phyloP scores from a whole-genome alignment of 768 basidiomycete genomes.

The Tulasnella sp. region DNA sequence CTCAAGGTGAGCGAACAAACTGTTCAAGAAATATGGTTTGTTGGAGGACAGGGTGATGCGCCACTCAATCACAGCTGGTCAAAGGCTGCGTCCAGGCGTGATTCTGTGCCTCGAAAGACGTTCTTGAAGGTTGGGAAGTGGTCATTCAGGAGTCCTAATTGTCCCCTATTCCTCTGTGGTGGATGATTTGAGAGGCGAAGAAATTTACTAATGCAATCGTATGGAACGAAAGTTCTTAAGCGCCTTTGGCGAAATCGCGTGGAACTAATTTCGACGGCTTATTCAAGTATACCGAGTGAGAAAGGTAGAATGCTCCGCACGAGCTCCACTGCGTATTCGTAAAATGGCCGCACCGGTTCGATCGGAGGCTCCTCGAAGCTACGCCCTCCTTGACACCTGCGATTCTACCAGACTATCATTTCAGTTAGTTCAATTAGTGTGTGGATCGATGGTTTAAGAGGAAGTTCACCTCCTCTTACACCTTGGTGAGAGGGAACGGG shows the following conservation, averaged over 20 bases:
- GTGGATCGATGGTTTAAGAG: not conserved
- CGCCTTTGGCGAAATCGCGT: not conserved
- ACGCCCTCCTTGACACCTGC: not conserved
- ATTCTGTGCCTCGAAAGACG: not conserved
- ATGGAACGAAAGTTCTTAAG: slow-evolving; percentile 8
- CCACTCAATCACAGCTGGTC: not conserved
- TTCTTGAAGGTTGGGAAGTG: too few species aligned
- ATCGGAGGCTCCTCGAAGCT: not conserved
- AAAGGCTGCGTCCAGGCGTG: not conserved
- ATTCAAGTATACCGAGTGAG: slow-evolving; percentile 10
- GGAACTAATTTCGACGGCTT: not conserved
- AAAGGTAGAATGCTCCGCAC: slow-evolving; percentile 14
- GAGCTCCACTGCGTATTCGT: not conserved
- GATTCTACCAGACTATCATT: not conserved
- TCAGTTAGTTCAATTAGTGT: not conserved
- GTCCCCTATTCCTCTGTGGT: slow-evolving; percentile 37
- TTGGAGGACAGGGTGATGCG: slow-evolving; percentile 36
- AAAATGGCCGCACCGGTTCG: not conserved
- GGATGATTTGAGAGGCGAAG: too few species aligned
- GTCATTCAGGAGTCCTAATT: slow-evolving; percentile 23
- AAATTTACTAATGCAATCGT: slow-evolving; percentile 1
- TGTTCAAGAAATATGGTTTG: slow-evolving; percentile 36
- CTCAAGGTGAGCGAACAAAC: not conserved
- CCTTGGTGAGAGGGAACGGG: too few species aligned
- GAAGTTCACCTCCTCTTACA: not conserved